Base-by-base conservation (phyloP, 306 rosid species). In the Sechiopsis laciniata region DNA sequence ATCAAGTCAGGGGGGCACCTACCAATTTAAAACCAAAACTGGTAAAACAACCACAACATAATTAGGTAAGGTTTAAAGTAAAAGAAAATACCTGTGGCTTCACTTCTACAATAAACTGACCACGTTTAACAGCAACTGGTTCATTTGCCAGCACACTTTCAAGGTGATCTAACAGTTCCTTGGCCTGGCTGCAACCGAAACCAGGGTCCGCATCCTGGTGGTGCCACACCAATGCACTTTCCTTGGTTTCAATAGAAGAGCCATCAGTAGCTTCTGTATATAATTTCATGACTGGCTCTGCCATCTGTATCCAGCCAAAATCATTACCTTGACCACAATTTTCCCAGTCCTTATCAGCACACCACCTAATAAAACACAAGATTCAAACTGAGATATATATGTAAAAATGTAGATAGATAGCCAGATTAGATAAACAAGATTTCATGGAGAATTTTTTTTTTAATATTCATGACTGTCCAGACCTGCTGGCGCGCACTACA, bases 221-320 rank as follows among this genome's bases (percentile, higher is more conserved):
- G 74, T 88, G 92, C 92, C 92, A 88, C 17, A 88, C 92, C 78
- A 88, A 61, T 32, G 88, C 92, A 59, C 90, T 88, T 78, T 85
- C 92, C 76, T 88, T 85, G 11, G 68, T 79, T 79, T 88, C 92
- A 63, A 88, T 88, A 55, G 60, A 57, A 35, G 92, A 88, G 40
- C 92, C 92, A 58, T 88, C 92, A 0, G 92, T 88, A 78, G 92
- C 80, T 80, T 88, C 92, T 3, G 92, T 82, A 65, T 88, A 88
- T 54, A 76, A 77, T 59, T 76, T 79, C 90, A 88, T 88, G 52
- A 88, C 88, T 50, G 92, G 92, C 77, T 88, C 88, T 29, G 87
- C 88, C 10, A 88, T 84, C 75, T 82, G 83, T 20, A 78, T 82
- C 92, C 92, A 88, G 22, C 87, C 88, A 75, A 79, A 82, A 57